Evolutionary conservation across 2,329 filamentous ascomycete species (phyloP).

Genomic region (Phyllosticta capitalensis): DNA sequence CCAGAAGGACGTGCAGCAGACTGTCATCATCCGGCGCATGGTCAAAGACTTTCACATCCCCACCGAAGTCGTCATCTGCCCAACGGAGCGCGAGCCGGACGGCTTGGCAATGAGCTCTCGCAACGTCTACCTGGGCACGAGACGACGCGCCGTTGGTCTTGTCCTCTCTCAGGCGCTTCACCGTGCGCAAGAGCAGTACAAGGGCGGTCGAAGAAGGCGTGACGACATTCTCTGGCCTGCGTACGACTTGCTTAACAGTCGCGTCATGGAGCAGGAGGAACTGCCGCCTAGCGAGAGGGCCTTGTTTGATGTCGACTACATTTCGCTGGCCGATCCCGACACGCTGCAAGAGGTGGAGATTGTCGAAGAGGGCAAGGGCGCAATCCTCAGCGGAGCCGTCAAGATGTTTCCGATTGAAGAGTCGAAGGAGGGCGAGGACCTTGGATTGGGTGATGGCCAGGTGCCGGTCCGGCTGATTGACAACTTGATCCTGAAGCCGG

Average conservation of each 20-base stretch:
- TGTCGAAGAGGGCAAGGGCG: conserved; percentile 62
- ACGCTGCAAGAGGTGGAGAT: conserved; percentile 67
- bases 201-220: conserved; percentile 44
- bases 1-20: conserved; percentile 97
- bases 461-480: conserved; percentile 84
- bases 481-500: conserved; percentile 60
- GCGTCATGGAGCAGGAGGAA: conserved; percentile 52
- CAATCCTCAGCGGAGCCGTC: conserved; percentile 79
- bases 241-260: conserved; percentile 46
- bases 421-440: conserved; percentile 58
- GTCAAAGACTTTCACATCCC: conserved; percentile 79
- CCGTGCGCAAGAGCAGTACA: conserved; percentile 61
- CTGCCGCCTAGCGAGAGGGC: conserved; percentile 53
- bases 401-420: conserved; percentile 79
- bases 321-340: conserved; percentile 79
- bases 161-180: conserved; percentile 62
- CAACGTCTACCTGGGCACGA: conserved; percentile 80
- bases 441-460: conserved; percentile 59
- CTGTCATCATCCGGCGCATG: conserved; percentile 77
- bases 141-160: conserved; percentile 61
- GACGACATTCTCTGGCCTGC: conserved; percentile 65
- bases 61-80: conserved; percentile 61
- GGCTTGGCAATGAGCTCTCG: conserved; percentile 85
- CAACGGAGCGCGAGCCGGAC: conserved; percentile 67
- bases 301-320: conserved; percentile 78